phyloP scores from a whole-genome alignment of 1,284 basidiomycete genomes.

The Trametes hirsuta region DNA sequence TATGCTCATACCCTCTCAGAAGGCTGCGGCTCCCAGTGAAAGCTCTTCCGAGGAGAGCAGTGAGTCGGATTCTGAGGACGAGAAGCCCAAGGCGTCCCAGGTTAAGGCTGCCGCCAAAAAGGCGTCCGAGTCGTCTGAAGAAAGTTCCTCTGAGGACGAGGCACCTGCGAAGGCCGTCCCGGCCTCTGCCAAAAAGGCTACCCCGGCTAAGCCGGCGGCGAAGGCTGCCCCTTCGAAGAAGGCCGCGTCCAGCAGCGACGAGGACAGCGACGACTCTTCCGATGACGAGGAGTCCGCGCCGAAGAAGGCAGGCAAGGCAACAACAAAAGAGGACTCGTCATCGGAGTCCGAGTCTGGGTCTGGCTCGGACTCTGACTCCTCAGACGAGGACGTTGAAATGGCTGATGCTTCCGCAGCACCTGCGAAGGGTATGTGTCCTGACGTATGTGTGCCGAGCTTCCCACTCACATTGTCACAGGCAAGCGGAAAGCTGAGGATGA shows the following conservation, averaged over 20 bases:
- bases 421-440: constrained; percentile 43
- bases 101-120: constrained; percentile 36
- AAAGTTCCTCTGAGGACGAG: constrained; percentile 34
- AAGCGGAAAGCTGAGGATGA: constrained; percentile 90
- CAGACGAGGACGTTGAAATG: constrained; percentile 65
- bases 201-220: constrained; percentile 30
- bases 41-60: constrained; percentile 25
- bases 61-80: constrained; percentile 33
- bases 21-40: constrained; percentile 14
- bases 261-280: constrained; percentile 29
- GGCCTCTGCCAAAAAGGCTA: constrained; percentile 37
- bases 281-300: constrained; percentile 39
- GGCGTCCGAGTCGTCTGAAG: constrained; percentile 16
- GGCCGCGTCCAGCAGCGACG: constrained; percentile 26
- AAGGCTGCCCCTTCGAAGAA: constrained; percentile 33
- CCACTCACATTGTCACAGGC: constrained; percentile 37
- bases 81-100: constrained; percentile 44
- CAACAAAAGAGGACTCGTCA: neutral
- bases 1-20: constrained; percentile 1
- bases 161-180: constrained; percentile 35
- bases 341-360: constrained; percentile 35
- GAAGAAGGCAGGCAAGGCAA: constrained; percentile 28
- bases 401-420: constrained; percentile 45
- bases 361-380: constrained; percentile 32
- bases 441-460: neutral